Evolutionary conservation across 1,284 basidiomycete genomes (phyloP).

Genomic region (Pterulicium gracile): DNA sequence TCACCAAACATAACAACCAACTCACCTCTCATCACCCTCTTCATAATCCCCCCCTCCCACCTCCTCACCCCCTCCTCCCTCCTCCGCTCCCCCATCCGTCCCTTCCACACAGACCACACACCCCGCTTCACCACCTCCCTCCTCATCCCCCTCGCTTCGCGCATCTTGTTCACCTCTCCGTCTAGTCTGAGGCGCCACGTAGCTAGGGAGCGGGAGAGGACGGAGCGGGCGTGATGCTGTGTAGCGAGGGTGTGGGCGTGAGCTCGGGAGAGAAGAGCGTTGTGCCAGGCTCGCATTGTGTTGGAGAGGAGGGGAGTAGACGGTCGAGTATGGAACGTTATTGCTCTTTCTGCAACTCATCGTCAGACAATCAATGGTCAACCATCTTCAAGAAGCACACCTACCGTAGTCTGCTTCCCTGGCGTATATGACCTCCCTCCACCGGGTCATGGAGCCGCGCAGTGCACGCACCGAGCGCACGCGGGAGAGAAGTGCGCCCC

Average conservation of each 20-base stretch:
- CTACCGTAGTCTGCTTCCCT: no score
- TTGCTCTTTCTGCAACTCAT: conserved; percentile 42
- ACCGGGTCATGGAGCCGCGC: no score
- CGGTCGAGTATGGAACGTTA: conserved; percentile 37
- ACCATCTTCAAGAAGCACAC: no score
- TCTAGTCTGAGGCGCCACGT: conserved; percentile 51
- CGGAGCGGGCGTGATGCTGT: conserved; percentile 34
- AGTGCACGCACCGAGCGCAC: conserved; percentile 37
- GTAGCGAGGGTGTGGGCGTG: conserved; percentile 41
- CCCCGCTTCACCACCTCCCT: conserved; percentile 41
- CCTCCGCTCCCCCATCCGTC: conserved; percentile 34
- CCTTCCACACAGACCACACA: conserved; percentile 42
- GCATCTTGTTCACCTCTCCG: conserved; percentile 35
- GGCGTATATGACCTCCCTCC: no score
- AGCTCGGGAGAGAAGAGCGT: conserved; percentile 18
- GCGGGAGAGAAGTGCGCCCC: conserved; percentile 49
- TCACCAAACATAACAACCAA: conserved; percentile 3
- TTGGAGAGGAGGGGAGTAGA: conserved; percentile 28
- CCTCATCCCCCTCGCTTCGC: conserved; percentile 48
- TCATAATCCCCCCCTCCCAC: conserved; percentile 28
- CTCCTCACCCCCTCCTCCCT: conserved; percentile 35
- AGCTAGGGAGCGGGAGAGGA: conserved; percentile 36
- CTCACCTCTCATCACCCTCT: conserved; percentile 37
- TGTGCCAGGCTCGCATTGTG: conserved; percentile 39
- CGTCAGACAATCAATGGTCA: no score